Evolutionary conservation across 176 grass and related monocot species (phyloP).

Genomic region (Triticum aestivum): DNA sequence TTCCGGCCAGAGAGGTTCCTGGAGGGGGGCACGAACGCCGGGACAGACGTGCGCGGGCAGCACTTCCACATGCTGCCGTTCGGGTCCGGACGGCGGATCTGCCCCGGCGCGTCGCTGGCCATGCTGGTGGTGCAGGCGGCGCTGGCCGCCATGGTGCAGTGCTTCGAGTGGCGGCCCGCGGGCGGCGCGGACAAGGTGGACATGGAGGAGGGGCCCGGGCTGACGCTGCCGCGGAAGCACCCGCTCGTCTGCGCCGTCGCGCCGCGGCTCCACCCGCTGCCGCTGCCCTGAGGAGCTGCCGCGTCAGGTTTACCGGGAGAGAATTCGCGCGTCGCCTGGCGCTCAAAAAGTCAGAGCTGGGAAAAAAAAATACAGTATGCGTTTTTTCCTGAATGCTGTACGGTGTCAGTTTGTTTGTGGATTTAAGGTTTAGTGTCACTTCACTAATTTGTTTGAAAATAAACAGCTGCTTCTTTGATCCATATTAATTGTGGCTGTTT

Average conservation of each 20-base stretch:
- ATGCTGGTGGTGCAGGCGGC: conserved; percentile 45
- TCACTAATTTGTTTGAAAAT: too few species aligned
- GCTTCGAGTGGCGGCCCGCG: conserved; percentile 54
- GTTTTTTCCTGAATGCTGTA: too few species aligned
- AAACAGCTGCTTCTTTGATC: too few species aligned
- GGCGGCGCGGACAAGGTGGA: conserved; percentile 42
- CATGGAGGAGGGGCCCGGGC: conserved; percentile 60
- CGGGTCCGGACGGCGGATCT: conserved; percentile 55
- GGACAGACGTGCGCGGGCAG: conserved; percentile 55
- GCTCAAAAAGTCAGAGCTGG: too few species aligned
- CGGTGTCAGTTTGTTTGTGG: too few species aligned
- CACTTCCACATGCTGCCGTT: conserved; percentile 81
- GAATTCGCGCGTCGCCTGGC: too few species aligned
- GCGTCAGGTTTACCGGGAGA: too few species aligned
- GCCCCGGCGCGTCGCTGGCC: conserved; percentile 65
- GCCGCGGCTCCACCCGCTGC: conserved; percentile 22
- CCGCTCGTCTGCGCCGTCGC: conserved; percentile 36
- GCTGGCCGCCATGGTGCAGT: conserved; percentile 64
- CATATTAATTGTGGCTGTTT: too few species aligned
- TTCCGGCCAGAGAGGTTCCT: conserved; percentile 69
- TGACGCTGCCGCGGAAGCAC: conserved; percentile 39
- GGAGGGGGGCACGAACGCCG: not conserved
- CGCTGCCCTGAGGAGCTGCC: not conserved
- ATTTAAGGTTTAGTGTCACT: too few species aligned
- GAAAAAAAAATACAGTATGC: too few species aligned